Evolutionary conservation across 768 basidiomycete genomes (phyloP), one percentile per base, ranked within the genome.

Genomic region (Tricholoma flavovirens): DNA sequence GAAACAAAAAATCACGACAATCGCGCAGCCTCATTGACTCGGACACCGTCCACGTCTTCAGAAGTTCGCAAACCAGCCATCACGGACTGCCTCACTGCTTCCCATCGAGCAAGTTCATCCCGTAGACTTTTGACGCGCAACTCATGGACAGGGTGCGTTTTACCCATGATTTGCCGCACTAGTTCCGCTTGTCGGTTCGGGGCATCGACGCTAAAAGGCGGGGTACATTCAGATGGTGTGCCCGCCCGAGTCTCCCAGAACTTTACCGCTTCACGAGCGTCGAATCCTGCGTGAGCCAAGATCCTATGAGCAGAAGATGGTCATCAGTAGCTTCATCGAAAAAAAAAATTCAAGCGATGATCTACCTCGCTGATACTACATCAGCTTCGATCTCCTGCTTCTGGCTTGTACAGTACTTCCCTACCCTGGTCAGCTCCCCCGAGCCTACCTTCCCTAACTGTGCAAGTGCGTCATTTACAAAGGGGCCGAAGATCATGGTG

Each of bases 311-410:
- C 55, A 14, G 36, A 33, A 40, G 52, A 50, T 64, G 12, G 51
- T 26, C 43, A 56, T 19, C 54, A 45, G 4, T 54, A 45, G 22
- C 49, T 38, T n/a, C 46, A 30, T 17, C 45, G 33, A 56, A 58
- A 54, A 56, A 58, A 54, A 42, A 4, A 35, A 45, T 11, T 5
- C n/a, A 19, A 36, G 38, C n/a, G n/a, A n/a, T n/a, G 11, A 64
- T 77, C 53, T 59, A 90, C 90, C 91, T 79, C 6, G 87, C 80
- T 11, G 91, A 93, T 35, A 95, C 93, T 30, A 92, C 72, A 66
- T 98, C 94, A 12, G 94, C 96, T 68, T 99, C 96, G 12, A 90
- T 81, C 69, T 99, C 96, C 67, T 98, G 90, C 45, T 80, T 82
- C 56, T 84, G 75, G 57, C 83, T 90, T 46, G 87, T 91, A 66